Evolutionary conservation across 2,329 filamentous ascomycete species (phyloP).

Genomic region (Lojkania enalia): DNA sequence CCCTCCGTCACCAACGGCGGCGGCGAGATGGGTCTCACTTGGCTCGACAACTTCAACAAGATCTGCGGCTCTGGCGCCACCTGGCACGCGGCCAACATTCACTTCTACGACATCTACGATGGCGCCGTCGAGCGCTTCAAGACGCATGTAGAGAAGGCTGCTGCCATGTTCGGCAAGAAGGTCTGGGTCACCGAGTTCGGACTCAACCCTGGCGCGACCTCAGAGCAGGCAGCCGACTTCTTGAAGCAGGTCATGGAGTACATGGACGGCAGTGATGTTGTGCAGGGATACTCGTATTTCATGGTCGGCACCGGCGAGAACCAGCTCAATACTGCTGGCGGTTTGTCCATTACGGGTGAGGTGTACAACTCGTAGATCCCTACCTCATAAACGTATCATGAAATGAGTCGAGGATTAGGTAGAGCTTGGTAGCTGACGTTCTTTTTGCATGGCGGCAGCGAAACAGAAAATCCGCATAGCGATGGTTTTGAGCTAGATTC

Average conservation of each 20-base stretch:
- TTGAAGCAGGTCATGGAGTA: conserved; percentile 39
- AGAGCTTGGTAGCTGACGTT: too few relatives aligned
- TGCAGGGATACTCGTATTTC: conserved; percentile 45
- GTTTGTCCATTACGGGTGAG: conserved; percentile 28
- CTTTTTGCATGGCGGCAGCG: too few relatives aligned
- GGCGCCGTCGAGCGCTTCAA: conserved; percentile 40
- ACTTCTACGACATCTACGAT: conserved; percentile 45
- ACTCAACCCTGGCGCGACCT: conserved; percentile 34
- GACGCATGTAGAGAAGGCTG: conserved; percentile 44
- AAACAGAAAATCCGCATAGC: too few relatives aligned
- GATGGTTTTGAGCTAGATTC: too few relatives aligned
- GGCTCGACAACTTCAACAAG: conserved; percentile 37
- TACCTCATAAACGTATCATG: too few relatives aligned
- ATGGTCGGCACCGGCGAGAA: conserved; percentile 39
- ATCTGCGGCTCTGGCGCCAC: conserved; percentile 37
- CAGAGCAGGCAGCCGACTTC: conserved; percentile 37
- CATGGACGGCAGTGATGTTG: conserved; percentile 34
- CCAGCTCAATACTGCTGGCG: conserved; percentile 31
- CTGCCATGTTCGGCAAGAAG: conserved; percentile 29
- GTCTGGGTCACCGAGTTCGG: conserved; percentile 47
- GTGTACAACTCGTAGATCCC: conserved; percentile 27
- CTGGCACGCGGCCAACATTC: conserved; percentile 43
- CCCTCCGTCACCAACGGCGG: conserved; percentile 38
- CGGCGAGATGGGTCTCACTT: conserved; percentile 32
- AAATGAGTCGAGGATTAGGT: too few relatives aligned